phyloP scores from a whole-genome alignment of 768 basidiomycete species.

The Suillus subaureus region DNA sequence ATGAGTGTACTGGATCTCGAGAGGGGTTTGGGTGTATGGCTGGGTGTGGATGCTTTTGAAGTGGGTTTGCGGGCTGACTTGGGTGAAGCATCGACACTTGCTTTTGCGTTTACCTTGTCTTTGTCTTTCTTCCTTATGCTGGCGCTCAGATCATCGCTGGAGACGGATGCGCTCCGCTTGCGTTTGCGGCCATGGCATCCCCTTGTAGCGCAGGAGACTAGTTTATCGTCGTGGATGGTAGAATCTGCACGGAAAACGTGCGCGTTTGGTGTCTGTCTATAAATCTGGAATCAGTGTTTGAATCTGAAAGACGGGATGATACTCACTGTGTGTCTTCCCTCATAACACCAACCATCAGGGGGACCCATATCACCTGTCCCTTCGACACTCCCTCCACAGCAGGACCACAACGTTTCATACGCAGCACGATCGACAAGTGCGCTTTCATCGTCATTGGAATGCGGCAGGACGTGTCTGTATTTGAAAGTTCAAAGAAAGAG shows the following conservation, averaged over 20 bases:
- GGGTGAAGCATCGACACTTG: conserved; percentile 5
- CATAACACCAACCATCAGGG: conserved; percentile 87
- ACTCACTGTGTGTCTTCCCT: conserved; percentile 71
- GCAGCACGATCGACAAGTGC: conserved; percentile 68
- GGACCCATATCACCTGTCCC: conserved; percentile 83
- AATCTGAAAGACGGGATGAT: conserved; percentile 2
- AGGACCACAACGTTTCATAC: conserved; percentile 66
- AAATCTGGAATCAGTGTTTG: not conserved
- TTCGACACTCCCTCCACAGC: conserved; percentile 71
- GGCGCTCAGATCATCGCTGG: conserved; percentile 25
- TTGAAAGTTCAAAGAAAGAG: conserved; percentile 70
- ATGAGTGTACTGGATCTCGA: conserved; percentile 9
- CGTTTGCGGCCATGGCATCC: conserved; percentile 52
- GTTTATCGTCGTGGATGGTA: conserved; percentile 63
- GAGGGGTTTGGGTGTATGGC: conserved; percentile 15
- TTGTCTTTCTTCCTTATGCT: conserved; percentile 15
- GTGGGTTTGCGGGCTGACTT: conserved; percentile 18
- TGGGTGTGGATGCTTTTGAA: conserved; percentile 16
- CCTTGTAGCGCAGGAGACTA: conserved; percentile 56
- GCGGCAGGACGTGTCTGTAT: conserved; percentile 67
- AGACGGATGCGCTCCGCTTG: conserved; percentile 23
- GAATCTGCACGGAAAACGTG: conserved; percentile 78
- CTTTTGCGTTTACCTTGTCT: conserved; percentile 5
- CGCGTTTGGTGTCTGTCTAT: conserved; percentile 74
- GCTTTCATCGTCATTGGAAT: conserved; percentile 80